Conservation (phyloP, 2,329 filamentous ascomycete species). For the Aspergillus sp. region DNA sequence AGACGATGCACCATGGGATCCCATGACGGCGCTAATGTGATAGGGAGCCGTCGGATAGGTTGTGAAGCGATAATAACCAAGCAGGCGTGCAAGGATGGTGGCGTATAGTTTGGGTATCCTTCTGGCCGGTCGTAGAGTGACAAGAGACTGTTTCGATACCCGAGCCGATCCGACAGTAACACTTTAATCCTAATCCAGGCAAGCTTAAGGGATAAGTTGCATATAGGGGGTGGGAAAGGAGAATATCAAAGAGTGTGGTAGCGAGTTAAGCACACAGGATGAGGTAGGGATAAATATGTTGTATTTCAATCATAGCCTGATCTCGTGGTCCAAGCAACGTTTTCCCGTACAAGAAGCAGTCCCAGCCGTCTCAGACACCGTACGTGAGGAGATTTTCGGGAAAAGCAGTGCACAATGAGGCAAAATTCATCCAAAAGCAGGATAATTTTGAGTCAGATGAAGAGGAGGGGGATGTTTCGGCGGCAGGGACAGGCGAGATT, state of each 20-base stretch:
- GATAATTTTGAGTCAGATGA: neutral
- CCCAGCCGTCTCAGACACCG: neutral
- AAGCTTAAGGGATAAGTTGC: conserved; percentile 3
- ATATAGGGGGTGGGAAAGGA: conserved; percentile 5
- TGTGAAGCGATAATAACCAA: conserved; percentile 1
- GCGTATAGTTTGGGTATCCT: conserved; percentile 2
- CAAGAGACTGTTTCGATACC: conserved; percentile 1
- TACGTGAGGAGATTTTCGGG: neutral
- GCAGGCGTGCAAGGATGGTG: conserved; percentile 3
- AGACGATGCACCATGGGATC: conserved; percentile 28
- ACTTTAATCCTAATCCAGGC: conserved; percentile 2
- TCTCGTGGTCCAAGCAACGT: neutral
- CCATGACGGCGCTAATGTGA: conserved; percentile 28
- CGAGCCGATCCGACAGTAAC: conserved; percentile 2
- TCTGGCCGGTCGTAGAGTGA: neutral
- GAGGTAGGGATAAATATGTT: conserved; percentile 16
- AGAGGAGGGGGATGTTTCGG: conserved; percentile 1
- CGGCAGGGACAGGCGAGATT: conserved; percentile 6
- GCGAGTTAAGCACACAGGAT: conserved; percentile 8
- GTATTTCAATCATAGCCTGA: conserved; percentile 14
- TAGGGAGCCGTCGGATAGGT: neutral
- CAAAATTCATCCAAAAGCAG: conserved; percentile 1
- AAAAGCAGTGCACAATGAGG: conserved; percentile 6
- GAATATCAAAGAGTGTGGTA: conserved; percentile 11
- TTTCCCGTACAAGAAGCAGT: neutral